Evolutionary conservation across 768 basidiomycete genomes (phyloP).

Genomic region (Vishniacozyma victoriae): DNA sequence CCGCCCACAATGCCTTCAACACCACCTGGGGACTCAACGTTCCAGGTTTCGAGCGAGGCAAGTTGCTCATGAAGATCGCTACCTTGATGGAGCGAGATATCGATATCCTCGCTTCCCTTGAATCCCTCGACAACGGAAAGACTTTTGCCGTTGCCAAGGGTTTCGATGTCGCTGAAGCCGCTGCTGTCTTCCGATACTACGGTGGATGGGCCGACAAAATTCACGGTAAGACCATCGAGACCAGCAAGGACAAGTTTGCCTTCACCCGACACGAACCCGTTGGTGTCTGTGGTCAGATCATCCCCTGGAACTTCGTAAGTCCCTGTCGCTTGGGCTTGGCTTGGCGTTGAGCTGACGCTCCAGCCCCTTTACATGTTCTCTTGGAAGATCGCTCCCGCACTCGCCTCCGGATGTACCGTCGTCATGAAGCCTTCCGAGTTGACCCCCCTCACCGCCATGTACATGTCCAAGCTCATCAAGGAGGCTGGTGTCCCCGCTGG

Average conservation of each 20-base stretch:
- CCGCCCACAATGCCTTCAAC: conserved; percentile 74
- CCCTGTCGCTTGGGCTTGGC: not conserved
- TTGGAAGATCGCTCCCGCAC: conserved; percentile 90
- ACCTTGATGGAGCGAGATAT: conserved; percentile 82
- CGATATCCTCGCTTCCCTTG: conserved; percentile 74
- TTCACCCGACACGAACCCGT: conserved; percentile 68
- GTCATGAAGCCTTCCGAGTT: conserved; percentile 93
- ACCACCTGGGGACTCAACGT: conserved; percentile 80
- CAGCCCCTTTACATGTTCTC: conserved; percentile 40
- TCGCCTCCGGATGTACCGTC: conserved; percentile 85
- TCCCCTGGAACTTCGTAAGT: conserved; percentile 73
- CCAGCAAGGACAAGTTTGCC: conserved; percentile 63
- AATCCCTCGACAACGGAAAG: conserved; percentile 86
- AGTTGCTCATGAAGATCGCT: conserved; percentile 75
- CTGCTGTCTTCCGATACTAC: conserved; percentile 58
- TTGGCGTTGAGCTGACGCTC: not conserved
- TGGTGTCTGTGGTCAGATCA: conserved; percentile 66
- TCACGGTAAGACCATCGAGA: conserved; percentile 65
- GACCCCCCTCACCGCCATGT: conserved; percentile 38
- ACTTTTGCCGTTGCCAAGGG: conserved; percentile 49
- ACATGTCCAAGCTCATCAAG: conserved; percentile 43
- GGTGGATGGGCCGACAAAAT: conserved; percentile 97
- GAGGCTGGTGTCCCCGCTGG: conserved; percentile 43
- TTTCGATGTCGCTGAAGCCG: conserved; percentile 30
- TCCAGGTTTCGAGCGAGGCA: conserved; percentile 60